Evolutionary conservation across 768 basidiomycete genomes (phyloP), one percentile per base, ranked within the genome.

Genomic region (Rhizopogon vinicolor): DNA sequence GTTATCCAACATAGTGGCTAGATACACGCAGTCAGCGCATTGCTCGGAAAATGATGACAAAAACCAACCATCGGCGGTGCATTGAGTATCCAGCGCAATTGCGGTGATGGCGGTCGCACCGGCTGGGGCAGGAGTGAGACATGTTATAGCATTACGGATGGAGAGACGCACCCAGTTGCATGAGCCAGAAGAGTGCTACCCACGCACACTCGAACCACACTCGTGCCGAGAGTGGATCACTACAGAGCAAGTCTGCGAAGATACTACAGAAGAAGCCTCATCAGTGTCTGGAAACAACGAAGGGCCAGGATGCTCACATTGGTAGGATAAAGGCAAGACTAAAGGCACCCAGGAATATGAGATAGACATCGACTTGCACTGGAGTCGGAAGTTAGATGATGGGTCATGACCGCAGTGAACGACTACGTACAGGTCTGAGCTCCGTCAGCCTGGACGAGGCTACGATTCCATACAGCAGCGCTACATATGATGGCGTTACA

Each of bases 151-250:
- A 41, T 58, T 19, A 45, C 18, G 35, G 10, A 37, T 22, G 41
- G 41, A 52, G 46, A 29, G 45, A 67, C 79, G 39, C 63, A 91
- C 89, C 77, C 5, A 90, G 71, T 58, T 86, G 72, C 70, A 89
- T 67, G 12, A 78, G 41, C 65, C 81, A 84, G 60, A 85, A 83
- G 5, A 84, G 16, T 1, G 73, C 71, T 37, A 84, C 70, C 87
- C 87, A 90, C 22, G 68, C 45, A 60, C 78, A 80, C 64, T 91
- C 89, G 59, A 89, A 86, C 85, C 85, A 88, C 14, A 89, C 81
- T n/a, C 76, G 78, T 22, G 78, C 78, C 19, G 82, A 76, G 43
- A 86, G 65, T 7, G 80, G 68, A 65, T 79, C 71, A 57, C 71
- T 75, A 18, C 76, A 75, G 22, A 79, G 62, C 37, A 89, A 66